Percentiles rank a stretch among this genome's conserved stretches.
Conservation (phyloP, 2,329 filamentous ascomycete species). For the Neopestalotiopsis sp. region DNA sequence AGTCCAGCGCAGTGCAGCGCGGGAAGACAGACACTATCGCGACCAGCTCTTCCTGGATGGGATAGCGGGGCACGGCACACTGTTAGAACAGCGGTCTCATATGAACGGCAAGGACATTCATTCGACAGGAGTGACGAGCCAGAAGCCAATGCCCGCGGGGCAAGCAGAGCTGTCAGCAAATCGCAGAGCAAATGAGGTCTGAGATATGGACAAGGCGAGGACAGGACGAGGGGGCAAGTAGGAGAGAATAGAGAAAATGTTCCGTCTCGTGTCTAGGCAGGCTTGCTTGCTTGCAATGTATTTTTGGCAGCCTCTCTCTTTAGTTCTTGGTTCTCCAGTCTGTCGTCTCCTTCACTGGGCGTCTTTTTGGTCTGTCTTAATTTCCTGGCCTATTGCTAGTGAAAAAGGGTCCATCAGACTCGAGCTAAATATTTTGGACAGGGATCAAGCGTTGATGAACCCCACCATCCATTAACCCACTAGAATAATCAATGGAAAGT, state of each 20-base stretch:
- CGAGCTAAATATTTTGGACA: neutral
- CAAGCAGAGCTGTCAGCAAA: neutral
- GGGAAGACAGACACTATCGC: neutral
- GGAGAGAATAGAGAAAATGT: neutral
- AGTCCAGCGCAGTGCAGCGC: neutral
- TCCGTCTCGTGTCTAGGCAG: neutral
- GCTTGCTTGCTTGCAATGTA: neutral
- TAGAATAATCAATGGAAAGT: no score
- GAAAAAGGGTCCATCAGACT: neutral
- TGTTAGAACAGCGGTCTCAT: neutral
- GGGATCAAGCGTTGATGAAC: neutral
- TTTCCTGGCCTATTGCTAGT: neutral
- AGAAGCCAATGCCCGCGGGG: neutral
- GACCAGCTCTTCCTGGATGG: slow-evolving; percentile 1
- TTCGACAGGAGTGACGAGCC: neutral
- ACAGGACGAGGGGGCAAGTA: neutral
- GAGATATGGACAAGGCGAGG: neutral
- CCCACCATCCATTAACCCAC: no score
- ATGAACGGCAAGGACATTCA: neutral
- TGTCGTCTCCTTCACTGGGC: neutral
- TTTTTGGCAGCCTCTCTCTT: slow-evolving; percentile 2
- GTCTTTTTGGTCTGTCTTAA: neutral
- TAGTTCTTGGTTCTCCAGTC: neutral
- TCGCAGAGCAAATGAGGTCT: neutral
- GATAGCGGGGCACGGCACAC: neutral